Evolutionary conservation across 192 early-diverging fungal genomes (phyloP), one percentile per base, ranked within the genome.

Genomic region (Entrophospora sp.): DNA sequence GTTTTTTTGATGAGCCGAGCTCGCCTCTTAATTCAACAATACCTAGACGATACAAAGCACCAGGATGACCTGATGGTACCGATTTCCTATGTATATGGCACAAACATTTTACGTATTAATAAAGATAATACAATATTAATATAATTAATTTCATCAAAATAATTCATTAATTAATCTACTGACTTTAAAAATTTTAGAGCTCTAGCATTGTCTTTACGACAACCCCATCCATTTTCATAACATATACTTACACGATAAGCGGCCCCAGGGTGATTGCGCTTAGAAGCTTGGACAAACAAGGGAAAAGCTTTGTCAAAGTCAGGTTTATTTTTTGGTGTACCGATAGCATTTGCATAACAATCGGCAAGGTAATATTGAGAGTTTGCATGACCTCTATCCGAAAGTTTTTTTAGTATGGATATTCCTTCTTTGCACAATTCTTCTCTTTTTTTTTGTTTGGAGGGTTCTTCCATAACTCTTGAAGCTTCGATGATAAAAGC

Each of bases 271-370:
- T 86, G 82, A 28, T 73, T 74, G 58, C 84, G 82, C 61, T 88
- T 89, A 13, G 86, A 83, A 6, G 90, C 88, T 28, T 76, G 75
- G 12, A 82, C 74, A 74, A 83, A 88, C 42, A 83, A 69, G 3
- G 84, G 78, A 61, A 86, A 83, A 6, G 83, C 81, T 55, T 87
- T 88, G n/a, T 85, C 81, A 61, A 85, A 84, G 42, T 89, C 89
- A 12, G 79, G 77, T 32, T 79, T 77, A 35, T 79, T 74, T 51
- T 83, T 82, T 59, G 77, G 74, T 48, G 77, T 78, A 31, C 77
- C 72, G n/a, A 88, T 69, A 16, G 87, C 89, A 37, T 79, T 79
- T 44, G 84, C 83, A 69, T 83, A 85, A 37, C 84, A 76, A 46
- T 87, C 82, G 14, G 82, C 89, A 8, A 90, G 73, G 38, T 82